Base-by-base conservation (phyloP, 306 rosid genomes). In the Quercus wislizeni region DNA sequence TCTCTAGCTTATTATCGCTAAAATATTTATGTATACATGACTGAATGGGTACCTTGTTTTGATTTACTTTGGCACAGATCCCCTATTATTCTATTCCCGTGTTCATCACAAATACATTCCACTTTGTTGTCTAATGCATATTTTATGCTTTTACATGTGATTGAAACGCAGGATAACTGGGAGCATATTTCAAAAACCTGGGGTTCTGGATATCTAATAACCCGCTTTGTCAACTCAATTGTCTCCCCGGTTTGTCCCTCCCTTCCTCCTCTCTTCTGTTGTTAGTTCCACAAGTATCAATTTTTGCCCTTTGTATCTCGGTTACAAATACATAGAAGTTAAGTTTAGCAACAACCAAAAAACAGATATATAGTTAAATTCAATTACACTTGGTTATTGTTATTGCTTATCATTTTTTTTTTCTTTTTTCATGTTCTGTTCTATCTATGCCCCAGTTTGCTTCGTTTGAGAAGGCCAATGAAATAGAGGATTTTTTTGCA, bases 401-500 rank as follows among this genome's bases (percentile, higher is more conserved):
- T 17, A 69, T 27, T n/a, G 9, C 76, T 27, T 6, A 10, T 33
- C 33, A 0, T 49, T 49, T 49, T 49, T 49, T 49, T 49, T 49
- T 49, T 28, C 19, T n/a, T 75, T 49, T 11, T 28, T 68, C 14
- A 68, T 13, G 52, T 57, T 55, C 46, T 21, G 11, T 54, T 51
- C 41, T 23, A 0, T 19, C 69, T 12, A 59, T 61, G 63, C 72
- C 10, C 82, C 94, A 95, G 99, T 93, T 95, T 90, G 85, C 99
- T 54, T 90, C 98, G 11, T 43, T 77, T 74, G 99, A 95, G 85
- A 91, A 93, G 87, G 93, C 87, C 1, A 85, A 84, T 77, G 99
- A 92, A 81, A 81, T 89, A 15, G 94, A 95, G 84, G 98, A 91
- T 76, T 95, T 95, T 90, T 92, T 92, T 76, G 88, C 85, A 27